These are phyloP conservation scores for Nakaseomyces sp. DNA, from an alignment of 1,139 yeast species.

Conservation along the genomic window DNA sequence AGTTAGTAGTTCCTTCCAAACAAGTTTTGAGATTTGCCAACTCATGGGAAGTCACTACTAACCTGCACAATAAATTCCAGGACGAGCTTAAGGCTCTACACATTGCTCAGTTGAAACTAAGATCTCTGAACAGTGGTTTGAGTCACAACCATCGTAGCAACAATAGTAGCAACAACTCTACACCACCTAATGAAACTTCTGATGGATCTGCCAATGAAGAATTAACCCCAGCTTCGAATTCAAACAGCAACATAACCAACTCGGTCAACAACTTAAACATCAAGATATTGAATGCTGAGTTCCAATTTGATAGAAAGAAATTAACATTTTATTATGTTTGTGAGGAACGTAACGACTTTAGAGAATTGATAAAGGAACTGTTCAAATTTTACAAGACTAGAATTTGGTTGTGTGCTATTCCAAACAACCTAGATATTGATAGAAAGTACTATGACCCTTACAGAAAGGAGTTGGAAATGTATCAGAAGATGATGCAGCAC, in stretches of 20 bases:
- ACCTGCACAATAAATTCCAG: slow-evolving; percentile 32
- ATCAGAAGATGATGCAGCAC: slow-evolving; percentile 28
- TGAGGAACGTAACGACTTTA: slow-evolving; percentile 77
- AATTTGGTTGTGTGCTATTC: slow-evolving; percentile 93
- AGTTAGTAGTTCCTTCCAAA: slow-evolving; percentile 42
- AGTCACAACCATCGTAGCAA: slow-evolving; percentile 11
- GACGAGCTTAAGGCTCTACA: slow-evolving; percentile 41
- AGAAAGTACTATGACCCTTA: slow-evolving; percentile 25
- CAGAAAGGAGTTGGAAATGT: slow-evolving; percentile 24
- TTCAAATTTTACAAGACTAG: slow-evolving; percentile 92
- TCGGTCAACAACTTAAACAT: slow-evolving; percentile 31
- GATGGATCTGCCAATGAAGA: slow-evolving; percentile 6
- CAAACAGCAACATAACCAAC: slow-evolving; percentile 2
- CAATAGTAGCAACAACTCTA: slow-evolving; percentile 6
- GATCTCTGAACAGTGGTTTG: slow-evolving; percentile 23
- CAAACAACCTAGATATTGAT: slow-evolving; percentile 30
- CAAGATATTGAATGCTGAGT: slow-evolving; percentile 66
- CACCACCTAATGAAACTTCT: slow-evolving; percentile 5
- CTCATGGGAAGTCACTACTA: slow-evolving; percentile 32
- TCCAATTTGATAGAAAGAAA: slow-evolving; percentile 91
- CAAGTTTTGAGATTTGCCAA: slow-evolving; percentile 54
- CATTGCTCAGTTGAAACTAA: slow-evolving; percentile 32
- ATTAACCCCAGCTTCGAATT: background rate
- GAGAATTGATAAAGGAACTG: slow-evolving; percentile 84
- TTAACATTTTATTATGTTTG: slow-evolving; percentile 74